Base-by-base conservation (phyloP, 352 stramenopile genomes). In the Phytophthora sansomeana region DNA sequence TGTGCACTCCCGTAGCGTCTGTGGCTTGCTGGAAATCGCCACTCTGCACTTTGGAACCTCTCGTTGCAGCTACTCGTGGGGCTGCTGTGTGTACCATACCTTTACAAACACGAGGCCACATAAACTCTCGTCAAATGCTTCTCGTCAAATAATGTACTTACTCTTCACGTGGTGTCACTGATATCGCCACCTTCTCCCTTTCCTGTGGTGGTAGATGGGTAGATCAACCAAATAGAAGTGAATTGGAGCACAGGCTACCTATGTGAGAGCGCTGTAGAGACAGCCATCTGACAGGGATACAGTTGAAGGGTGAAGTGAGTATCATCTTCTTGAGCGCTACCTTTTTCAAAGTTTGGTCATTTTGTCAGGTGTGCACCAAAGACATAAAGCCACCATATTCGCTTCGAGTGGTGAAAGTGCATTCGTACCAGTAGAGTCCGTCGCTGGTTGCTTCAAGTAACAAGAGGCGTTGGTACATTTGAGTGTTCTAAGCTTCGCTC, bases 71-170 rank as follows among this genome's bases (percentile, higher is more conserved):
- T 88, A 9, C 30, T 85, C 17, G 67, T 84, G 5, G 83, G 64
- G 0, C 39, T 91, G n/a, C 47, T 87, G n/a, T 86, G 83, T 36
- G 61, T 90, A 29, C 83, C 81, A 8, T 83, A 87, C 16, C 64
- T 91, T 0, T 85, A 70, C 74, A 92, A 81, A 55, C 78, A 72
- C 64, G 87, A 86, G n/a, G 58, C 38, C 17, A 42, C 16, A 5
- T 80, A 69, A 60, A 41, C 21, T 24, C 21, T 24, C 21, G 21
- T 24, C 21, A 41, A 6, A 17, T 10, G 3, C 35, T n/a, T n/a
- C n/a, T n/a, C n/a, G n/a, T n/a, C n/a, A n/a, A n/a, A n/a, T 16
- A 14, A 3, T 41, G 1, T 39, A n/a, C 10, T 39, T 24, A 24
- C 21, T 24, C 21, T 3, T 24, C 21, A 24, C 21, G 33, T n/a